Evolutionary conservation across 2,329 filamentous ascomycete genomes (phyloP).

Genomic region (Tothia fuscella): DNA sequence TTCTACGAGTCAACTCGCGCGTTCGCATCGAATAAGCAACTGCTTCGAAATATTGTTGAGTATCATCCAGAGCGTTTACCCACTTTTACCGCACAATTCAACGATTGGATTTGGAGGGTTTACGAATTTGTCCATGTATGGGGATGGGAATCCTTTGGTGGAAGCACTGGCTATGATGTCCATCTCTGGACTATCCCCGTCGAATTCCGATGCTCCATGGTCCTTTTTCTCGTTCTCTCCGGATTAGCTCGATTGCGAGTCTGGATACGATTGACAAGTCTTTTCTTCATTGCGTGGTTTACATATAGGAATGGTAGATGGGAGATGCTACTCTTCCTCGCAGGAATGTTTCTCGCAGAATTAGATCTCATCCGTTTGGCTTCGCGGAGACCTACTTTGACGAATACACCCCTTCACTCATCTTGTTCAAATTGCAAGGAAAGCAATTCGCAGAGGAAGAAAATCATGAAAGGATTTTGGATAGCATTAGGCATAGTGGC

Average conservation of each 20-base stretch:
- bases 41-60: conserved; percentile 13
- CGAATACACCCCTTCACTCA: neutral
- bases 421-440: too few relatives aligned
- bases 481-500: conserved; percentile 26
- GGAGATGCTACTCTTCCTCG: conserved; percentile 45
- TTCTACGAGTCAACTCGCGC: conserved; percentile 11
- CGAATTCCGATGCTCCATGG: conserved; percentile 47
- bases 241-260: conserved; percentile 37
- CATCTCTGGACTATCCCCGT: conserved; percentile 54
- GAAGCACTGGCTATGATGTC: conserved; percentile 36
- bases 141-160: conserved; percentile 10
- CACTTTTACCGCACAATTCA: conserved; percentile 13
- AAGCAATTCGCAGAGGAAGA: neutral
- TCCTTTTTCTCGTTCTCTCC: conserved; percentile 43
- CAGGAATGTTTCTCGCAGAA: conserved; percentile 45
- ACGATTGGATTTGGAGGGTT: conserved; percentile 29
- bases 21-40: conserved; percentile 11
- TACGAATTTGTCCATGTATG: conserved; percentile 15
- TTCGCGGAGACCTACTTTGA: neutral
- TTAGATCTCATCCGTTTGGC: conserved; percentile 28
- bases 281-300: conserved; percentile 33
- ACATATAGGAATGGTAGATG: conserved; percentile 38
- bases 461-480: conserved; percentile 16
- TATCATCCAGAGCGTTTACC: conserved; percentile 11
- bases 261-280: conserved; percentile 31